Conservation (phyloP, 78 protist species). For the Ministeria vibrans region DNA sequence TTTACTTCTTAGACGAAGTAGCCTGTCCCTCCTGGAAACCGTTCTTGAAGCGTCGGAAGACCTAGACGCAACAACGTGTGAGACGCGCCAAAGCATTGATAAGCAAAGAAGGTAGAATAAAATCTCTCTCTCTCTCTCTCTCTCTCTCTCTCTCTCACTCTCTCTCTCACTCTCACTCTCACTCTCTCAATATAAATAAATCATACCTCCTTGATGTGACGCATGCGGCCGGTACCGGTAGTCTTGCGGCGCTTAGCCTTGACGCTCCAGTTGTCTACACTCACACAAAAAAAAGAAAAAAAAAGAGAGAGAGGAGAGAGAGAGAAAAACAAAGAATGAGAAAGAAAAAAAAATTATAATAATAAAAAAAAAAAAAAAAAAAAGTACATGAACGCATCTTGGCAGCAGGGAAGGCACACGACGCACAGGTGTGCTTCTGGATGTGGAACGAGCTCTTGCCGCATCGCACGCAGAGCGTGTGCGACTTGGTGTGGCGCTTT, state of each 20-base stretch:
- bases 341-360: slow-evolving; percentile 7
- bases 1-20: neutral
- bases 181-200: too few relatives aligned
- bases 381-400: slow-evolving; percentile 52
- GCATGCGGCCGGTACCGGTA: slow-evolving; percentile 97
- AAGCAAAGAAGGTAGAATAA: too few relatives aligned
- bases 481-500: slow-evolving; percentile 89
- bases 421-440: slow-evolving; percentile 88
- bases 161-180: too few relatives aligned
- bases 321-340: neutral
- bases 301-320: neutral
- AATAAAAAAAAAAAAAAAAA: neutral
- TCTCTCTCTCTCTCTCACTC: too few relatives aligned
- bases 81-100: too few relatives aligned
- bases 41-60: slow-evolving; percentile 74
- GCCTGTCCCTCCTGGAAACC: slow-evolving; percentile 68
- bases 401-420: slow-evolving; percentile 96
- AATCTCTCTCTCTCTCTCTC: too few relatives aligned
- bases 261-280: slow-evolving; percentile 67
- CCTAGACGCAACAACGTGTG: too few relatives aligned
- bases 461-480: slow-evolving; percentile 95
- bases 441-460: slow-evolving; percentile 84
- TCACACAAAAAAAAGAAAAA: neutral
- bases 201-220: slow-evolving; percentile 76
- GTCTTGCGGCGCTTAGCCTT: slow-evolving; percentile 94